A percentile compares a stretch with the other conserved stretches of the same genome.
Evolutionary conservation across 257 asterid species (phyloP).

Genomic region (Solanum corneliomulleri): DNA sequence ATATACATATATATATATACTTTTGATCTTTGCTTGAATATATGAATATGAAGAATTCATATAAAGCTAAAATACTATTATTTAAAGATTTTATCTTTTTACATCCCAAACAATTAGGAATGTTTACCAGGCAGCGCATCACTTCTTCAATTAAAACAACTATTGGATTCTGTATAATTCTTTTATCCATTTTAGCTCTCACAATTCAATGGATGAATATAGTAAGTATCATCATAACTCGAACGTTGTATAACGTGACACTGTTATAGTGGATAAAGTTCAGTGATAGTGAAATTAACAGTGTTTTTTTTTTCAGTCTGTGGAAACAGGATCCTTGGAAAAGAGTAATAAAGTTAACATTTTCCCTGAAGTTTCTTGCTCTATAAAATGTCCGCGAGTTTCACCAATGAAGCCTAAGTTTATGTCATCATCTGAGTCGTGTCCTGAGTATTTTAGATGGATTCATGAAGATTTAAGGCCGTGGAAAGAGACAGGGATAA

Average conservation of each 20-base stretch:
- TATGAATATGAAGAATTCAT: not conserved
- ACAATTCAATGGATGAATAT: constrained; percentile 40
- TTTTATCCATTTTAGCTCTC: constrained; percentile 21
- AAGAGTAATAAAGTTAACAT: not conserved
- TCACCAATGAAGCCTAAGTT: not conserved
- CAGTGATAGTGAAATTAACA: not conserved
- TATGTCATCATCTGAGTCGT: constrained; percentile 9
- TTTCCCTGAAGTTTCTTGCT: constrained; percentile 36
- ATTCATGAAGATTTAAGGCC: constrained; percentile 77
- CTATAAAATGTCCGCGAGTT: constrained; percentile 34
- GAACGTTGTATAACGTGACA: not conserved
- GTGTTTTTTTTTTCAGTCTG: constrained; percentile 18
- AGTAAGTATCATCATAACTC: constrained; percentile 24
- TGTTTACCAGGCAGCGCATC: constrained; percentile 19
- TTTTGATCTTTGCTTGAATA: not conserved
- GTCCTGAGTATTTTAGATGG: constrained; percentile 79
- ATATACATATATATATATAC: too few relatives aligned
- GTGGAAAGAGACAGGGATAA: constrained; percentile 57
- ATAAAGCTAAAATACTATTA: not conserved
- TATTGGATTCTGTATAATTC: constrained; percentile 18
- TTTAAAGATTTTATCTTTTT: not conserved
- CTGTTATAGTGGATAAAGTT: not conserved
- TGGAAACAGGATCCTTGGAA: constrained; percentile 22
- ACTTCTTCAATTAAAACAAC: constrained; percentile 19
- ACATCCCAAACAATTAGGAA: not conserved